phyloP scores from a whole-genome alignment of 2,329 filamentous ascomycete species.

The Eutypella sp. region DNA sequence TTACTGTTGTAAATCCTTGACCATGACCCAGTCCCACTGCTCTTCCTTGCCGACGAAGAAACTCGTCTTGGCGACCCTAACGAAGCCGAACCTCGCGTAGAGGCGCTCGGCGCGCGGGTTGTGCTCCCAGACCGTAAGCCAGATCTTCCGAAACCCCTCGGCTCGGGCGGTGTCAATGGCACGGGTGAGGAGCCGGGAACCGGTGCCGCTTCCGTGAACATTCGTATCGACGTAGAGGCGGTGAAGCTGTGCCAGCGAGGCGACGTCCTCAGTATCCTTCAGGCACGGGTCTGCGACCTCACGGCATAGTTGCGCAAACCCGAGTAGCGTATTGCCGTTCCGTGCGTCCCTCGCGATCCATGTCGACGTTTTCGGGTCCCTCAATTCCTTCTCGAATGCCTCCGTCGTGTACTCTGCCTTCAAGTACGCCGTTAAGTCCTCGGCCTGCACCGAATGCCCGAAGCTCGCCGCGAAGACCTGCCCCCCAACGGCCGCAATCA shows the following conservation, averaged over 20 bases:
- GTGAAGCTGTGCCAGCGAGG: slow-evolving; percentile 20
- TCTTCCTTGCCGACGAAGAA: slow-evolving; percentile 18
- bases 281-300: slow-evolving; percentile 14
- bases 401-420: slow-evolving; percentile 16
- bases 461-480: slow-evolving; percentile 22
- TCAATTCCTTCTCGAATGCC: slow-evolving; percentile 14
- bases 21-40: slow-evolving; percentile 20
- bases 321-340: slow-evolving; percentile 10
- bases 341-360: slow-evolving; percentile 18
- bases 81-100: slow-evolving; percentile 20
- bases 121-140: slow-evolving; percentile 26
- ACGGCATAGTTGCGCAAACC: slow-evolving; percentile 23
- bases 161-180: slow-evolving; percentile 20
- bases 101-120: slow-evolving; percentile 15
- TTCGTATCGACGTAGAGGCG: slow-evolving; percentile 23
- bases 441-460: slow-evolving; percentile 16
- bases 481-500: slow-evolving; percentile 21
- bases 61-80: slow-evolving; percentile 14
- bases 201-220: slow-evolving; percentile 23
- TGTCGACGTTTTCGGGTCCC: slow-evolving; percentile 13
- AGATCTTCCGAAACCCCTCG: slow-evolving; percentile 21
- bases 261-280: slow-evolving; percentile 9
- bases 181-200: slow-evolving; percentile 19
- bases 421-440: slow-evolving; percentile 20
- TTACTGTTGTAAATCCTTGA: slow-evolving; percentile 2